phyloP scores from a whole-genome alignment of 108 stramenopile species.

The Skeletonema grethae region DNA sequence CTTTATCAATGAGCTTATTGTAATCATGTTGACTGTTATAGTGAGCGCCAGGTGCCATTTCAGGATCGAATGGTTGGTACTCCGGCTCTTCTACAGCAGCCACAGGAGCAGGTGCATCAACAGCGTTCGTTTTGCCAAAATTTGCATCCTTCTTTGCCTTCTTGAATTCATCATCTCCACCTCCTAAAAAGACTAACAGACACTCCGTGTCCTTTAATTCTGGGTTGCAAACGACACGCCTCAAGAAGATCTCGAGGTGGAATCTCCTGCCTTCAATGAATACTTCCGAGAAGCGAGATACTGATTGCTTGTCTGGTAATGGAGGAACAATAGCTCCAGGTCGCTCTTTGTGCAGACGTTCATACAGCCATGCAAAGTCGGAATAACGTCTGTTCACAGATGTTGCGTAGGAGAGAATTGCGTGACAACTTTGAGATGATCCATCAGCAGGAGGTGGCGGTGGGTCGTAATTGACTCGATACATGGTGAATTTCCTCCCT shows the following conservation, averaged over 20 bases:
- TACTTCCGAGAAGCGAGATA: conserved; percentile 59
- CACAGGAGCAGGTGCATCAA: conserved; percentile 13
- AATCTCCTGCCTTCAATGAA: conserved; percentile 78
- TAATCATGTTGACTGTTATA: conserved; percentile 16
- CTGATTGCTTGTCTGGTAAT: conserved; percentile 77
- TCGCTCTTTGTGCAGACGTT: conserved; percentile 70
- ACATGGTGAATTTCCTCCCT: conserved; percentile 38
- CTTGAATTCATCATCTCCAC: conserved; percentile 54
- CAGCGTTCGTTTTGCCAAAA: background rate
- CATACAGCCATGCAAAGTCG: conserved; percentile 89
- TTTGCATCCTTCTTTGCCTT: conserved; percentile 51
- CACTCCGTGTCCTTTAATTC: conserved; percentile 67
- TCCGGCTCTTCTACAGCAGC: conserved; percentile 11
- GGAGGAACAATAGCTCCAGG: conserved; percentile 91
- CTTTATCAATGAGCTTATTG: conserved; percentile 20
- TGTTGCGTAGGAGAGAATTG: conserved; percentile 37
- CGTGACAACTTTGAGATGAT: background rate
- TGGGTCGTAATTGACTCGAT: conserved; percentile 37
- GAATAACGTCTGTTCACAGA: conserved; percentile 79
- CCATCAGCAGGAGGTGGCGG: conserved; percentile 10
- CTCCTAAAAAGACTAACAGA: conserved; percentile 76
- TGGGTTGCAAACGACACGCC: conserved; percentile 64
- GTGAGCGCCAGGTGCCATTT: conserved; percentile 9
- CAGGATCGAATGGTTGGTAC: background rate
- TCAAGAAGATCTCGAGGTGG: conserved; percentile 79